phyloP scores from a whole-genome alignment of 176 grass and related monocot species.

The Melocanna baccifera region DNA sequence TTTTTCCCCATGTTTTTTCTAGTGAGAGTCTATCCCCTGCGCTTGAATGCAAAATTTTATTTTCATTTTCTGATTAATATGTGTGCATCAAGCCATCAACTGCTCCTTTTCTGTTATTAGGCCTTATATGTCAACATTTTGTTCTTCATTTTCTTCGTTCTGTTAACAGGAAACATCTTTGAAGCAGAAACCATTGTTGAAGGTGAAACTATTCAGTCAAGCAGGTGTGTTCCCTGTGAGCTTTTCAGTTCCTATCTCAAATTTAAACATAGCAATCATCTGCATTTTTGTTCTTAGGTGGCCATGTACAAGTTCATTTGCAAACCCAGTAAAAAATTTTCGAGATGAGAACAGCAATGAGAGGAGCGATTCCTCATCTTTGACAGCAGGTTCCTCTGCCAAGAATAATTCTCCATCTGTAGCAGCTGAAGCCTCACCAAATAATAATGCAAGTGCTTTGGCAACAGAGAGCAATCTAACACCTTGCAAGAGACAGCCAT shows the following conservation, averaged over 20 bases:
- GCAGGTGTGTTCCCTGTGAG: constrained; percentile 40
- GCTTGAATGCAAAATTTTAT: neutral
- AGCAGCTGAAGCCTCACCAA: constrained; percentile 46
- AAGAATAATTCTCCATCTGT: constrained; percentile 42
- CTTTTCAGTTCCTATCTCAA: constrained; percentile 1
- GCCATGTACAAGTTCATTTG: constrained; percentile 66
- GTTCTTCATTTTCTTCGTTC: neutral
- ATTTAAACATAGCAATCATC: constrained; percentile 20
- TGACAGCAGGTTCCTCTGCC: constrained; percentile 26
- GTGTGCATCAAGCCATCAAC: neutral
- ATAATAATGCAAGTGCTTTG: constrained; percentile 36
- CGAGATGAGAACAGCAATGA: constrained; percentile 40
- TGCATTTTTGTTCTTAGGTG: constrained; percentile 41
- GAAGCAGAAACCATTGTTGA: constrained; percentile 55
- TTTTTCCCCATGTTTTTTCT: neutral
- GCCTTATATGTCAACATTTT: neutral
- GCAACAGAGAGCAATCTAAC: constrained; percentile 49
- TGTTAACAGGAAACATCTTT: constrained; percentile 54
- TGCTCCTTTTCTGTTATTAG: neutral
- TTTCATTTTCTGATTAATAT: neutral
- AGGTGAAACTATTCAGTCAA: constrained; percentile 56
- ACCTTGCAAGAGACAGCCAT: constrained; percentile 50
- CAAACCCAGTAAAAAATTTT: constrained; percentile 36
- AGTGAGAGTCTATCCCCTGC: neutral
- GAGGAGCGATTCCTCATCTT: constrained; percentile 40